phyloP scores from a whole-genome alignment of 2,329 filamentous ascomycete genomes.

The Calycina marina region DNA sequence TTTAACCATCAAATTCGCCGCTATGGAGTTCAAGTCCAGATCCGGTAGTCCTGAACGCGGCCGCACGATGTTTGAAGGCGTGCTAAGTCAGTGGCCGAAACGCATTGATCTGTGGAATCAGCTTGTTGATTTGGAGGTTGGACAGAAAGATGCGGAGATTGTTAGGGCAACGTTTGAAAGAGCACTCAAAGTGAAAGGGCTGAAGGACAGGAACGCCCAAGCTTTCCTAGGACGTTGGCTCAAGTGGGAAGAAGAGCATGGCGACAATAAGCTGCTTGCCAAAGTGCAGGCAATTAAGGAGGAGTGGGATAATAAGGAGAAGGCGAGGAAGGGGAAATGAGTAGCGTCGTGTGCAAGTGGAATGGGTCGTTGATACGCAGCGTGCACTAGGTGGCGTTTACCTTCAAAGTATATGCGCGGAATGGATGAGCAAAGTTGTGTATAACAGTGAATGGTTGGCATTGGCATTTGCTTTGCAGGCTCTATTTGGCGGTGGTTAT shows the following conservation, averaged over 20 bases:
- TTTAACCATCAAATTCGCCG: slow-evolving; percentile 76
- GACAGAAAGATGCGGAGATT: slow-evolving; percentile 39
- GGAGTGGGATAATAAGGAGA: slow-evolving; percentile 46
- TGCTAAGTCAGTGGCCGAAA: slow-evolving; percentile 75
- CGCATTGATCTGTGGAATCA: slow-evolving; percentile 89
- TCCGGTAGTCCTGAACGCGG: slow-evolving; percentile 80
- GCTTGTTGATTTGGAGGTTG: slow-evolving; percentile 71
- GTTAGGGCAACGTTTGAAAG: slow-evolving; percentile 73
- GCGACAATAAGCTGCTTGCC: slow-evolving; percentile 54
- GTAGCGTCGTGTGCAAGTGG: too few relatives aligned
- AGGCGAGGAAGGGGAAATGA: not conserved
- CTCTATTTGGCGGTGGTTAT: too few relatives aligned
- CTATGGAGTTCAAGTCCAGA: slow-evolving; percentile 75
- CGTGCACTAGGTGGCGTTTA: too few relatives aligned
- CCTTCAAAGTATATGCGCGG: too few relatives aligned
- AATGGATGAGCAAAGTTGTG: too few relatives aligned
- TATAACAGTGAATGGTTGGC: too few relatives aligned
- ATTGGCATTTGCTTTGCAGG: too few relatives aligned
- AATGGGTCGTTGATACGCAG: too few relatives aligned
- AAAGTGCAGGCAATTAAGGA: slow-evolving; percentile 55
- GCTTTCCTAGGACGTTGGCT: slow-evolving; percentile 89
- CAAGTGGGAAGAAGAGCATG: slow-evolving; percentile 67
- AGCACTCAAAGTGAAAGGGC: slow-evolving; percentile 48
- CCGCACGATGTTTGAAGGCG: slow-evolving; percentile 82
- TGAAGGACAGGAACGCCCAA: slow-evolving; percentile 73